Evolutionary conservation across 1,284 basidiomycete genomes (phyloP).

Genomic region (Cryptococcus sp.): DNA sequence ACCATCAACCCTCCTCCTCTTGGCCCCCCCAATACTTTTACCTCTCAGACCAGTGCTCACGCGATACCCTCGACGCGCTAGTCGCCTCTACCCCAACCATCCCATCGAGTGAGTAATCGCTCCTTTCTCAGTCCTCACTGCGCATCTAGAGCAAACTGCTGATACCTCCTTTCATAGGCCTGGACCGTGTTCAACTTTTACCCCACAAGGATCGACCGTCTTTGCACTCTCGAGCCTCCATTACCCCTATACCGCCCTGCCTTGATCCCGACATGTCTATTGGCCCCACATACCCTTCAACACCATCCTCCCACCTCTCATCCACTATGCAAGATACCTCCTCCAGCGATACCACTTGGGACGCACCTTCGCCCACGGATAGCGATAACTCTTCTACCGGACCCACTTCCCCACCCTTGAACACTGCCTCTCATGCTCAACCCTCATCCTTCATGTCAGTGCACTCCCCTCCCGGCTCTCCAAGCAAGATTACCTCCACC

Average conservation of each 20-base stretch:
- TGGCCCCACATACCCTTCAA: neutral
- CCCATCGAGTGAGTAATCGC: no score
- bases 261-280: neutral
- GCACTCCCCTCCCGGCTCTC: neutral
- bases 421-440: neutral
- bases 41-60: neutral
- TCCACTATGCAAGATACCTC: no score
- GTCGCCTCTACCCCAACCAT: no score
- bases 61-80: no score
- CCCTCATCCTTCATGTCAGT: neutral
- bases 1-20: neutral
- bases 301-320: no score
- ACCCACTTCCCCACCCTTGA: conserved; percentile 1
- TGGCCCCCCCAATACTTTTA: neutral
- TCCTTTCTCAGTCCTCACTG: no score
- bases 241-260: no score
- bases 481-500: neutral
- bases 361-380: conserved; percentile 2
- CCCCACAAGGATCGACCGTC: no score
- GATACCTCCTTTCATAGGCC: no score
- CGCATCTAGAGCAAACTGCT: no score
- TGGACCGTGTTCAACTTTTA: no score
- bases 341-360: neutral
- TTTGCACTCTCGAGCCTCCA: no score
- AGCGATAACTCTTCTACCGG: conserved; percentile 2